These are phyloP conservation scores for Pisolithus orientalis DNA, from an alignment of 768 basidiomycete genomes.

Conservation along the genomic window DNA sequence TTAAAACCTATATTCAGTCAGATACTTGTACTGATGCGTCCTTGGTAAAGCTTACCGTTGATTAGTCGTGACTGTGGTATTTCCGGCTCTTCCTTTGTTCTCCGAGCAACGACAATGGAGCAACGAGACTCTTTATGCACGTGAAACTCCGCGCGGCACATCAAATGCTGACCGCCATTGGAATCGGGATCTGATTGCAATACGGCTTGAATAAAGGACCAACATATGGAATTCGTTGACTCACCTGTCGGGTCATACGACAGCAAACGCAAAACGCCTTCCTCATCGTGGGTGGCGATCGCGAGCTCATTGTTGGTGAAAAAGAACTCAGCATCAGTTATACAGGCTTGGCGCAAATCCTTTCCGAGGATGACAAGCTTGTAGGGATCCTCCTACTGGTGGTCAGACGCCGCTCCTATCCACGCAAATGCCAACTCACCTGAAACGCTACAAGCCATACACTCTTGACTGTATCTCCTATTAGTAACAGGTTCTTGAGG, in stretches of 20 bases:
- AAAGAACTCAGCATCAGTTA: slow-evolving; percentile 81
- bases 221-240: slow-evolving; percentile 6
- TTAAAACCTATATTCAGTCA: slow-evolving; percentile 44
- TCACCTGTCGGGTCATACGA: slow-evolving; percentile 85
- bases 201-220: background rate
- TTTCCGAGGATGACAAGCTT: slow-evolving; percentile 83
- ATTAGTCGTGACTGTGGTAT: slow-evolving; percentile 83
- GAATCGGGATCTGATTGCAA: slow-evolving; percentile 75
- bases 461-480: slow-evolving; percentile 90
- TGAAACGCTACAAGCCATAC: slow-evolving; percentile 93
- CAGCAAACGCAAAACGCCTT: slow-evolving; percentile 76
- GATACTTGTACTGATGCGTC: slow-evolving; percentile 3
- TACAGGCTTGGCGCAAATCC: slow-evolving; percentile 55
- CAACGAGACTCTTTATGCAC: slow-evolving; percentile 64
- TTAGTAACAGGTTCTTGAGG: slow-evolving; percentile 89
- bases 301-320: slow-evolving; percentile 72
- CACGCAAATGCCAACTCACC: slow-evolving; percentile 37
- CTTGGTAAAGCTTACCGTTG: slow-evolving; percentile 43
- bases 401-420: background rate
- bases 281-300: slow-evolving; percentile 78
- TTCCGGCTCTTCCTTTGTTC: slow-evolving; percentile 61
- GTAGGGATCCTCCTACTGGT: slow-evolving; percentile 86
- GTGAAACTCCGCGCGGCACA: slow-evolving; percentile 77
- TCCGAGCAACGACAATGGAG: slow-evolving; percentile 63
- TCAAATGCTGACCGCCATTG: slow-evolving; percentile 71